Conservation (phyloP, 768 basidiomycete genomes). For the Amanita brunnescens region DNA sequence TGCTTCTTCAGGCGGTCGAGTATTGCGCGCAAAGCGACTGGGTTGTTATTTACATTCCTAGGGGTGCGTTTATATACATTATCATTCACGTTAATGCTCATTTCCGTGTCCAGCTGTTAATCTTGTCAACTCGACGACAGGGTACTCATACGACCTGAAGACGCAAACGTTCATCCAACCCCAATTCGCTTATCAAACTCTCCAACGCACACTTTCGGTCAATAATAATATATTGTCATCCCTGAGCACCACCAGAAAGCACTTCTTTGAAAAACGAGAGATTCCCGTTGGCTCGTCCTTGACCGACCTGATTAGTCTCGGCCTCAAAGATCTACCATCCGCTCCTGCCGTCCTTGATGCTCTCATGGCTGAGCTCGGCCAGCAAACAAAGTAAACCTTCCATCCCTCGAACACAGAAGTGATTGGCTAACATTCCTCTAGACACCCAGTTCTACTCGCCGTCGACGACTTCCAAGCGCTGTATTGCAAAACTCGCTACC, state of each 20-base stretch:
- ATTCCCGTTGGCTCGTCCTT: slow-evolving; percentile 43
- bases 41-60: slow-evolving; percentile 81
- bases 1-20: slow-evolving; percentile 69
- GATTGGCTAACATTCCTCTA: slow-evolving; percentile 18
- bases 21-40: slow-evolving; percentile 58
- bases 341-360: slow-evolving; percentile 50
- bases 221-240: slow-evolving; percentile 39
- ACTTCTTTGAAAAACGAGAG: slow-evolving; percentile 39
- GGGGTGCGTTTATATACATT: slow-evolving; percentile 21
- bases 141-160: slow-evolving; percentile 65
- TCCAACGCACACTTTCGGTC: slow-evolving; percentile 52
- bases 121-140: slow-evolving; percentile 67
- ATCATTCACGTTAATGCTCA: too few species aligned
- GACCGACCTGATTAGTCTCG: slow-evolving; percentile 47
- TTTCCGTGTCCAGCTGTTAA: slow-evolving; percentile 13
- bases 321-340: slow-evolving; percentile 39
- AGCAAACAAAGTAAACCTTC: slow-evolving; percentile 48
- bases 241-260: slow-evolving; percentile 31
- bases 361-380: slow-evolving; percentile 51
- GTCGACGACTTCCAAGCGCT: slow-evolving; percentile 85
- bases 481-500: slow-evolving; percentile 60
- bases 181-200: slow-evolving; percentile 48
- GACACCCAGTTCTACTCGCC: slow-evolving; percentile 73
- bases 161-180: slow-evolving; percentile 76
- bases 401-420: not conserved